Evolutionary conservation across 2,329 filamentous ascomycete species (phyloP).

Genomic region (Aspergillus latus): DNA sequence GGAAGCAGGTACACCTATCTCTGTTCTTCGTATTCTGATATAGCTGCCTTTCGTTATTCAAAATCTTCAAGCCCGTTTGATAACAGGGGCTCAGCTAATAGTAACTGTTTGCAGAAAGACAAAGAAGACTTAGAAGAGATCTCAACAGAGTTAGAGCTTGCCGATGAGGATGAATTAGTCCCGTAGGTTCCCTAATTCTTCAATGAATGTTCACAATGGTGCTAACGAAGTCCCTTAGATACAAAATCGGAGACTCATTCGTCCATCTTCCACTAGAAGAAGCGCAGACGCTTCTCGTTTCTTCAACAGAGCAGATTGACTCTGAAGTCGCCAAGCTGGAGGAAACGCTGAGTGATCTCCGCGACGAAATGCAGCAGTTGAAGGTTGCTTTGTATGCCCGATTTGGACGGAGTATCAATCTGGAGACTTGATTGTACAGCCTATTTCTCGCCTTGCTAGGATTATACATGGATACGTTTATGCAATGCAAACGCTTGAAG

Average conservation of each 20-base stretch:
- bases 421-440: constrained; percentile 67
- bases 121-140: constrained; percentile 97
- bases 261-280: constrained; percentile 80
- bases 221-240: constrained; percentile 55
- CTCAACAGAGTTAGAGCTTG: constrained; percentile 84
- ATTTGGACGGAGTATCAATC: constrained; percentile 95
- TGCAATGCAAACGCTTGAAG: neutral
- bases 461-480: neutral
- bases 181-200: constrained; percentile 60
- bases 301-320: constrained; percentile 71
- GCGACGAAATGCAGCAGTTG: constrained; percentile 83
- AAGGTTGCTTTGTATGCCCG: constrained; percentile 92
- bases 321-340: constrained; percentile 73
- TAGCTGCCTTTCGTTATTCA: neutral
- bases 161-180: constrained; percentile 90
- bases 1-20: constrained; percentile 60
- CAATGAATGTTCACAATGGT: neutral
- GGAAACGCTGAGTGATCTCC: constrained; percentile 70
- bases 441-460: neutral
- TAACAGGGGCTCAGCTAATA: neutral
- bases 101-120: constrained; percentile 68
- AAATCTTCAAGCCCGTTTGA: neutral
- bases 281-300: constrained; percentile 79
- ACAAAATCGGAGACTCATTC: constrained; percentile 96
- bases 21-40: neutral